Percentiles rank a stretch among this genome's conserved stretches.
These are phyloP conservation scores for Iris pallida DNA, from an alignment of 116 monocot species.

Conservation along the genomic window DNA sequence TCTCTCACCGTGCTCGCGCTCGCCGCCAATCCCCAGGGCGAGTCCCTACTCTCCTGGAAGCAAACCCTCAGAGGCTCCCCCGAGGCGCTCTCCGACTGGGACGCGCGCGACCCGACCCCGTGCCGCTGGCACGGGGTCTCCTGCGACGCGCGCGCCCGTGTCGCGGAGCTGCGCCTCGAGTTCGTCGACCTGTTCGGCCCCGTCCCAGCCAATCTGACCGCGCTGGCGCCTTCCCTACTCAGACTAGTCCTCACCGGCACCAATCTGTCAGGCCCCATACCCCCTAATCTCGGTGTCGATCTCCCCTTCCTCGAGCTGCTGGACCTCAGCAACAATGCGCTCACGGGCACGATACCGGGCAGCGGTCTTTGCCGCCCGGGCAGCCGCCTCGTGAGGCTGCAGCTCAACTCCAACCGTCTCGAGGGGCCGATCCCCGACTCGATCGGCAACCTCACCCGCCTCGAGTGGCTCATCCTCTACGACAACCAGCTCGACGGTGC, in stretches of 20 bases:
- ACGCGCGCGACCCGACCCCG: slow-evolving; percentile 28
- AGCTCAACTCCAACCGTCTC: slow-evolving; percentile 58
- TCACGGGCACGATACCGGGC: slow-evolving; percentile 59
- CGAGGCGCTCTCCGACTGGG: slow-evolving; percentile 40
- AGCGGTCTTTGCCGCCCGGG: slow-evolving; percentile 35
- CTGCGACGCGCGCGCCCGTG: slow-evolving; percentile 34
- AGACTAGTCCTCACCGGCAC: slow-evolving; percentile 53
- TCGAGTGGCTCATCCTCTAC: slow-evolving; percentile 45
- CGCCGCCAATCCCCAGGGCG: slow-evolving; percentile 53
- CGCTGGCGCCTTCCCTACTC: slow-evolving; percentile 29
- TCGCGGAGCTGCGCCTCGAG: slow-evolving; percentile 46
- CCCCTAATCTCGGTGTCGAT: slow-evolving; percentile 31
- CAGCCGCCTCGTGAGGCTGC: slow-evolving; percentile 42
- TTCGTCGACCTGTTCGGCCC: slow-evolving; percentile 44
- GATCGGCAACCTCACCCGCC: slow-evolving; percentile 45
- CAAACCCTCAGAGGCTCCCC: slow-evolving; percentile 29
- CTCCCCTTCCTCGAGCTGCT: slow-evolving; percentile 38
- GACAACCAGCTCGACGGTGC: slow-evolving; percentile 77
- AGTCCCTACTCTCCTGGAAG: slow-evolving; percentile 69
- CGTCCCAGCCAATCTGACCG: slow-evolving; percentile 39
- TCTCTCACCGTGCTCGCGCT: background rate
- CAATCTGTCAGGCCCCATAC: slow-evolving; percentile 67
- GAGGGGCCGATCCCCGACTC: slow-evolving; percentile 55
- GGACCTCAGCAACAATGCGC: slow-evolving; percentile 66
- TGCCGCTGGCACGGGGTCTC: slow-evolving; percentile 69